Evolutionary conservation across 352 stramenopile genomes (phyloP).

Genomic region (Phytophthora rubi): DNA sequence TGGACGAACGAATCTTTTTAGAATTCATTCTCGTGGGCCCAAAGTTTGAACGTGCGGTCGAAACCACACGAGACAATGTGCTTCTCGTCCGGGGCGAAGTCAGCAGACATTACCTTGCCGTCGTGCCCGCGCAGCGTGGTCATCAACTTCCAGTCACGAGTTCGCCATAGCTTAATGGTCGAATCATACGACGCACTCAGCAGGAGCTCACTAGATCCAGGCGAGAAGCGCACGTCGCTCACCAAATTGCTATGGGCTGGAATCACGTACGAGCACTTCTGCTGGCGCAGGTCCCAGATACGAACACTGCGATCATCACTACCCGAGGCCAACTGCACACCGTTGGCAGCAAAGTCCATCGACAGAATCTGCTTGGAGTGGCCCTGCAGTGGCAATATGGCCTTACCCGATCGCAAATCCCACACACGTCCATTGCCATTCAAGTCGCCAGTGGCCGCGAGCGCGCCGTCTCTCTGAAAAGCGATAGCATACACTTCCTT

Average conservation of each 20-base stretch:
- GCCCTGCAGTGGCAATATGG: constrained; percentile 88
- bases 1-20: constrained; percentile 38
- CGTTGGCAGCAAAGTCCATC: constrained; percentile 94
- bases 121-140: constrained; percentile 92
- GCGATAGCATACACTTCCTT: constrained; percentile 95
- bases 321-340: constrained; percentile 93
- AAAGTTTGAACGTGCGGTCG: constrained; percentile 94
- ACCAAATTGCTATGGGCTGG: constrained; percentile 96
- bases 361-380: constrained; percentile 96
- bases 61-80: constrained; percentile 91
- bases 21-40: constrained; percentile 91
- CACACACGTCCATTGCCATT: constrained; percentile 94
- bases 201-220: constrained; percentile 85
- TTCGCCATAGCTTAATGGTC: constrained; percentile 94
- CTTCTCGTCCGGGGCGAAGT: constrained; percentile 90
- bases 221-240: constrained; percentile 91
- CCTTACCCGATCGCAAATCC: constrained; percentile 96
- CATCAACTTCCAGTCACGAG: constrained; percentile 94
- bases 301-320: constrained; percentile 97
- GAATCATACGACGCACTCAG: constrained; percentile 95
- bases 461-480: constrained; percentile 95
- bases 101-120: constrained; percentile 95
- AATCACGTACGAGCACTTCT: constrained; percentile 92
- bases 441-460: constrained; percentile 95
- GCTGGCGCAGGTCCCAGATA: constrained; percentile 96